Evolutionary conservation across 139 green algal genomes (phyloP).

Genomic region (Coelastrella sp.): DNA sequence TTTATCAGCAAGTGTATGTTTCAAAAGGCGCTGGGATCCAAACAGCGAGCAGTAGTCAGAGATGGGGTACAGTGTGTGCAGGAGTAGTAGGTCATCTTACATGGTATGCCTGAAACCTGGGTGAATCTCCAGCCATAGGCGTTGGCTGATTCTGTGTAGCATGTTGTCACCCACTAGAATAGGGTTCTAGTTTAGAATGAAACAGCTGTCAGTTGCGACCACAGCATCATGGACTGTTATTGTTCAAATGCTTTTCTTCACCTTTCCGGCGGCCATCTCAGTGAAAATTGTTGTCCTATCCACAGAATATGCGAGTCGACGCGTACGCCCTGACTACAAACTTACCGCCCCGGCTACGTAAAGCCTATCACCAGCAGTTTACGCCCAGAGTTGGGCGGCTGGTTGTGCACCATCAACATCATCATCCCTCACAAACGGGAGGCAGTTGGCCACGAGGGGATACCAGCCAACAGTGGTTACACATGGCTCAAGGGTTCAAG

Average conservation of each 20-base stretch:
- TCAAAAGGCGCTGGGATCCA: too few species aligned
- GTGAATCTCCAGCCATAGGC: too few species aligned
- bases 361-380: conserved; percentile 44
- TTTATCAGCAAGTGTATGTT: too few species aligned
- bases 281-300: not conserved
- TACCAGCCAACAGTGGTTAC: too few species aligned
- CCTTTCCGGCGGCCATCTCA: not conserved
- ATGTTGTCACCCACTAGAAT: too few species aligned
- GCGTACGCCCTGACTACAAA: conserved; percentile 52
- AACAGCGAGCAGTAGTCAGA: too few species aligned
- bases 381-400: conserved; percentile 37
- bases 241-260: not conserved
- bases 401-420: conserved; percentile 29
- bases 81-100: too few species aligned
- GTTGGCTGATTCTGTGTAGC: too few species aligned
- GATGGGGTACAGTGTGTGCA: too few species aligned
- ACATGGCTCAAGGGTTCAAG: not conserved
- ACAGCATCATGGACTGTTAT: not conserved
- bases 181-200: too few species aligned
- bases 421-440: not conserved
- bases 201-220: too few species aligned
- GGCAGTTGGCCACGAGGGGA: not conserved
- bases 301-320: conserved; percentile 65
- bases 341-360: conserved; percentile 68
- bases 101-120: too few species aligned